Conservation (phyloP, 768 basidiomycete species). For the Jaapia argillacea region DNA sequence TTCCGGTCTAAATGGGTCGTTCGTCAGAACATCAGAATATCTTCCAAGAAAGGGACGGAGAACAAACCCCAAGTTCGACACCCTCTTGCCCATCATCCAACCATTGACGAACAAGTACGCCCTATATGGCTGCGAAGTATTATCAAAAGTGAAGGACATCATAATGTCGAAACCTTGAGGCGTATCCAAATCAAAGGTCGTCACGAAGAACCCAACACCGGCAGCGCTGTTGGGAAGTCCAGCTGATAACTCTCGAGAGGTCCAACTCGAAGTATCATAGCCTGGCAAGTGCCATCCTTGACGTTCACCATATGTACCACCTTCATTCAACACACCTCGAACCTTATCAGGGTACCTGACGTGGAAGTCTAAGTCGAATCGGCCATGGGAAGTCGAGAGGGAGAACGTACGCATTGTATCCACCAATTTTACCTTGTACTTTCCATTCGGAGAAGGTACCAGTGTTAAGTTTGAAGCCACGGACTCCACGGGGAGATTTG, state of each 20-base stretch:
- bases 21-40: not conserved
- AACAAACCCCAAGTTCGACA: slow-evolving; percentile 19
- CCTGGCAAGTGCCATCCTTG: slow-evolving; percentile 42
- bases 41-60: slow-evolving; percentile 1
- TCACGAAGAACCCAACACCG: slow-evolving; percentile 77
- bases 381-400: not conserved
- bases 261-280: slow-evolving; percentile 57
- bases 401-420: slow-evolving; percentile 24
- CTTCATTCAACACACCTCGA: slow-evolving; percentile 36
- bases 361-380: not conserved
- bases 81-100: slow-evolving; percentile 79
- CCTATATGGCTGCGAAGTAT: slow-evolving; percentile 56
- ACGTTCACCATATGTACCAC: slow-evolving; percentile 33
- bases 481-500: slow-evolving; percentile 70
- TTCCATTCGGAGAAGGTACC: slow-evolving; percentile 37
- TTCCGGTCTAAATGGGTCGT: slow-evolving; percentile 65
- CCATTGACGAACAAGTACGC: slow-evolving; percentile 74
- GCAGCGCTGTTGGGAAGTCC: slow-evolving; percentile 50
- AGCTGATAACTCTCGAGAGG: slow-evolving; percentile 37
- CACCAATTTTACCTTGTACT: slow-evolving; percentile 36
- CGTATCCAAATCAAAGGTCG: slow-evolving; percentile 57
- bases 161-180: slow-evolving; percentile 53
- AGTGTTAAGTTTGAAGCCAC: slow-evolving; percentile 60
- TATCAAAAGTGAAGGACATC: slow-evolving; percentile 64
- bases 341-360: slow-evolving; percentile 64